Evolutionary conservation across 257 asterid species (phyloP).

Genomic region (Scutellaria baicalensis): DNA sequence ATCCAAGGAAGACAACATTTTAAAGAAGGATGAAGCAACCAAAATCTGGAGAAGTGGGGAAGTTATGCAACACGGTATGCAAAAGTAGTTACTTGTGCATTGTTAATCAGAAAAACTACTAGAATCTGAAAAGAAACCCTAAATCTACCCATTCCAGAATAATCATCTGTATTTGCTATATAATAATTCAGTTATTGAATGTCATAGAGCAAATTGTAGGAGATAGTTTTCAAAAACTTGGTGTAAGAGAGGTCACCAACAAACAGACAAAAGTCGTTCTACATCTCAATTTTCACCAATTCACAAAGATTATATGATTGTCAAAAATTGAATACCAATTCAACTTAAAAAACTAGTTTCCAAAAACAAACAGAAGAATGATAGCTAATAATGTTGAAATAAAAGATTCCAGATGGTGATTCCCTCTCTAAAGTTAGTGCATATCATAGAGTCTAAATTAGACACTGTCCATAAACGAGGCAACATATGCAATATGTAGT

Average conservation of each 20-base stretch:
- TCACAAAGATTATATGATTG: not conserved
- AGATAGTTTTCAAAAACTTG: not conserved
- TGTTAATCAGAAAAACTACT: not conserved
- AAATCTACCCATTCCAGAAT: not conserved
- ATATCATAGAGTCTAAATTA: not conserved
- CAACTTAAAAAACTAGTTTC: not conserved
- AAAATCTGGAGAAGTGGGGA: not conserved
- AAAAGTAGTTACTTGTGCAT: not conserved
- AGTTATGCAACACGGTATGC: too few relatives aligned
- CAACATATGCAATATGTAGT: not conserved
- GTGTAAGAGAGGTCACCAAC: not conserved
- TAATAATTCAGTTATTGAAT: not conserved
- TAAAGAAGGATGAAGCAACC: not conserved
- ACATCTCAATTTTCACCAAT: not conserved
- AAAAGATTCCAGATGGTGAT: not conserved
- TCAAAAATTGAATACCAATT: not conserved
- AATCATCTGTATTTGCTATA: not conserved
- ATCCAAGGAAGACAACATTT: not conserved
- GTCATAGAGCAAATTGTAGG: not conserved
- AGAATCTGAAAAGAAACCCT: not conserved
- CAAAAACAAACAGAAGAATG: not conserved
- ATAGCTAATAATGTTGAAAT: not conserved
- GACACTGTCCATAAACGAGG: not conserved
- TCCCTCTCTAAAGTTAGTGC: not conserved
- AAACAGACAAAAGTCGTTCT: not conserved